Percentiles rank a stretch among this genome's conserved stretches.
phyloP scores from a whole-genome alignment of 768 basidiomycete species.

The Suillus weaverae region DNA sequence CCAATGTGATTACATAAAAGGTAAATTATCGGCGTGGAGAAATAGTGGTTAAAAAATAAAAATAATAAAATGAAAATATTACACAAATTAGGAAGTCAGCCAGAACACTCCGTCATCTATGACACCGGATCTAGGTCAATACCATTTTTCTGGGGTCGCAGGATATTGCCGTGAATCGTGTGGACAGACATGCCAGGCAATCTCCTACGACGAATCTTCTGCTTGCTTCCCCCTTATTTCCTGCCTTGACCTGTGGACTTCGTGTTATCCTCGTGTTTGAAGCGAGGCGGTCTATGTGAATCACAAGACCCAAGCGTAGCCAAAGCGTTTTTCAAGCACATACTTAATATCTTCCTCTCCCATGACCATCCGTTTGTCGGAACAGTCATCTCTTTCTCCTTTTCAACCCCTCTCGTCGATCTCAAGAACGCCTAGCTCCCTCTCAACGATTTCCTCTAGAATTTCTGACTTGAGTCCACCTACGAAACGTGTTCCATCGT shows the following conservation, averaged over 20 bases:
- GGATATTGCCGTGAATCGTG: slow-evolving; percentile 8
- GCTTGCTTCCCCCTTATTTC: slow-evolving; percentile 2
- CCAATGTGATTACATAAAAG: not conserved
- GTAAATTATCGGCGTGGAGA: not conserved
- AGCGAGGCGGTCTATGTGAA: slow-evolving; percentile 7
- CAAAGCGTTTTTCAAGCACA: slow-evolving; percentile 1
- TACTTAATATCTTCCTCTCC: slow-evolving; percentile 2
- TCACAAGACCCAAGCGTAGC: slow-evolving; percentile 7
- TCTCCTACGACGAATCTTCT: slow-evolving; percentile 2
- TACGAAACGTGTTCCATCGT: slow-evolving; percentile 15
- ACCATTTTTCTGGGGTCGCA: not conserved
- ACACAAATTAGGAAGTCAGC: not conserved
- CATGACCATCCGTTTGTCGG: slow-evolving; percentile 8
- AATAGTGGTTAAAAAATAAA: not conserved
- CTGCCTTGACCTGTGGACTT: not conserved
- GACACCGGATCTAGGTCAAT: slow-evolving; percentile 1
- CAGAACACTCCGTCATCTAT: not conserved
- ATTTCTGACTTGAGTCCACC: not conserved
- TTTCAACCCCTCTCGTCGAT: not conserved
- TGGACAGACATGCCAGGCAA: slow-evolving; percentile 1
- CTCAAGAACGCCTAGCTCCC: not conserved
- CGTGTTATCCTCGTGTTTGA: slow-evolving; percentile 13
- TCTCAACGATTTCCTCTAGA: not conserved
- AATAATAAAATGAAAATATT: not conserved
- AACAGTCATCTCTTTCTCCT: slow-evolving; percentile 8